These are phyloP conservation scores for Alternaria incomplexa DNA, from an alignment of 2,329 filamentous ascomycete species.

Conservation along the genomic window DNA sequence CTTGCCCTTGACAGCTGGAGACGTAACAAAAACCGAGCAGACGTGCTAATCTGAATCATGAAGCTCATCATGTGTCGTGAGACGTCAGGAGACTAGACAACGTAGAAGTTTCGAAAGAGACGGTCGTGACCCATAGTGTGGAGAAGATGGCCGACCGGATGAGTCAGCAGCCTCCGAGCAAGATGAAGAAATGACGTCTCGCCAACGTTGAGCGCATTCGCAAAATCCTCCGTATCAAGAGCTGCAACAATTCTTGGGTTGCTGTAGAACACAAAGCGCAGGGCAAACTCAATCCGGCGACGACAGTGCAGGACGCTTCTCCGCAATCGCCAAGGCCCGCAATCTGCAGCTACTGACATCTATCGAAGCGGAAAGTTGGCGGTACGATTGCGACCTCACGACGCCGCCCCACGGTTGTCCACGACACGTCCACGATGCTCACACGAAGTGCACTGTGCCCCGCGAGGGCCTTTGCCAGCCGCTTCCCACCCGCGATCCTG, in stretches of 20 bases:
- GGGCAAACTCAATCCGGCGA: not conserved
- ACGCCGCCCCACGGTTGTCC: conserved; percentile 1
- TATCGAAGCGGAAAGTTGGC: conserved; percentile 9
- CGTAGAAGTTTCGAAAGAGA: not conserved
- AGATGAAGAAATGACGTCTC: conserved; percentile 7
- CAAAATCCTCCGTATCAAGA: not conserved
- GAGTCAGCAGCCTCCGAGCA: conserved; percentile 1
- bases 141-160: not conserved
- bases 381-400: conserved; percentile 2
- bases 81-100: not conserved
- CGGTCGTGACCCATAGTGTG: not conserved
- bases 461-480: conserved; percentile 36
- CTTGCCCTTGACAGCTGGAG: not conserved
- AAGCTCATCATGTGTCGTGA: not conserved
- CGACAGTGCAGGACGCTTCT: conserved; percentile 1
- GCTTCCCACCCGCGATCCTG: conserved; percentile 35
- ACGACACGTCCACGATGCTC: conserved; percentile 33
- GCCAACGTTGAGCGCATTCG: not conserved
- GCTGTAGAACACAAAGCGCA: not conserved
- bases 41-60: not conserved
- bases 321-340: conserved; percentile 7
- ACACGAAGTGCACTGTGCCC: conserved; percentile 39
- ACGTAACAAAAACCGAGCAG: not conserved
- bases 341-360: conserved; percentile 5
- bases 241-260: not conserved